Conservation (phyloP, 2,329 filamentous ascomycete species). For the Fusarium newnesense region DNA sequence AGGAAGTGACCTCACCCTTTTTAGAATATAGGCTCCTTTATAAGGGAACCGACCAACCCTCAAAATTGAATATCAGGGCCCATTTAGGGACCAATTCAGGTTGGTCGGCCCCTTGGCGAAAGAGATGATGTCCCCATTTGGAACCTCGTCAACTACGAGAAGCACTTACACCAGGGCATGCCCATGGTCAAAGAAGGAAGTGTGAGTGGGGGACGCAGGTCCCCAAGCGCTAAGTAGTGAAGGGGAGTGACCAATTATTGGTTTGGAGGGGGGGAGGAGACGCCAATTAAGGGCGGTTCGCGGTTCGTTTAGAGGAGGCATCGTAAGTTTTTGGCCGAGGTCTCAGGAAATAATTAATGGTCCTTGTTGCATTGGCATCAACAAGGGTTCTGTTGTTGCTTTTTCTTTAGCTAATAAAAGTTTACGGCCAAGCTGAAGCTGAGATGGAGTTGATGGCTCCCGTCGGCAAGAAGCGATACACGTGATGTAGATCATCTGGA, state of each 20-base stretch:
- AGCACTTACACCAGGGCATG: constrained; percentile 15
- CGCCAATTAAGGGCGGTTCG: constrained; percentile 19
- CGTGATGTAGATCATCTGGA: constrained; percentile 20
- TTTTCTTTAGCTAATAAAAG: not conserved
- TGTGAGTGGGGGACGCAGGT: constrained; percentile 26
- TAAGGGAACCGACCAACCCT: constrained; percentile 29
- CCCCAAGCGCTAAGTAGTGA: constrained; percentile 13
- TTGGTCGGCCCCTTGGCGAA: constrained; percentile 20
- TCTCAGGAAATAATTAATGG: not conserved
- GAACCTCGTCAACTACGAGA: not conserved
- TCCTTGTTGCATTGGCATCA: not conserved
- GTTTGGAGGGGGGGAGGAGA: constrained; percentile 2
- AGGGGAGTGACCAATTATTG: constrained; percentile 28
- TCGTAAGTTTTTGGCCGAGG: constrained; percentile 1
- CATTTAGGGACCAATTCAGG: not conserved
- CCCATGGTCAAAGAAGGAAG: not conserved
- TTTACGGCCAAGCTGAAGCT: not conserved
- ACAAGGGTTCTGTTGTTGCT: not conserved
- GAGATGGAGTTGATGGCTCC: not conserved
- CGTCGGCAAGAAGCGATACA: constrained; percentile 7
- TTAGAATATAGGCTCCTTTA: constrained; percentile 29
- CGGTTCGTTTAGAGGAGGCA: constrained; percentile 7
- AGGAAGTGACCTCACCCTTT: constrained; percentile 3
- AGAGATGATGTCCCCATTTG: constrained; percentile 24
- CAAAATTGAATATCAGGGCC: constrained; percentile 30